These are phyloP conservation scores for Lanmaoa pseudosensibilis DNA, from an alignment of 768 basidiomycete species.

Conservation along the genomic window DNA sequence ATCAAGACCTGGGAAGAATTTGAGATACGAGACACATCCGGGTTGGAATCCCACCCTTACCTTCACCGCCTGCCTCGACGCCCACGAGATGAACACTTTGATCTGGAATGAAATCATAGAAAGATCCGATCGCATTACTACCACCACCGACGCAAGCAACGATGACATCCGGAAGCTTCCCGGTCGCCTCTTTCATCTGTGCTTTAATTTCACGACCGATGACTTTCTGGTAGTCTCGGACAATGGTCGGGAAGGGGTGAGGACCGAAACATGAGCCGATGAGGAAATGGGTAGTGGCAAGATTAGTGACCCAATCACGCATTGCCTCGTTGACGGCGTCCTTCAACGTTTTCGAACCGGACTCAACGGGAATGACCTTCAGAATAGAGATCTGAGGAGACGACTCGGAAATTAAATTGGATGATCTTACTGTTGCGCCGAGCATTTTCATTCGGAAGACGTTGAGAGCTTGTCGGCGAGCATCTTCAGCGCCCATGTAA, in stretches of 20 bases:
- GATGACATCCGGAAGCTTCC: not conserved
- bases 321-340: slow-evolving; percentile 3
- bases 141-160: not conserved
- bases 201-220: not conserved
- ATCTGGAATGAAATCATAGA: not conserved
- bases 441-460: not conserved
- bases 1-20: not conserved
- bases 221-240: slow-evolving; percentile 3
- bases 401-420: no score
- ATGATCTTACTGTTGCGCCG: not conserved
- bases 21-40: not conserved
- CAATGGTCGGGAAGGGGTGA: slow-evolving; percentile 3
- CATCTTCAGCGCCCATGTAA: not conserved
- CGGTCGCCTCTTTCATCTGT: not conserved
- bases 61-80: not conserved
- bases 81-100: not conserved
- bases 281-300: slow-evolving; percentile 1
- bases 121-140: not conserved
- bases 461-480: not conserved
- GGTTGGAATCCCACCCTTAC: not conserved
- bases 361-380: not conserved
- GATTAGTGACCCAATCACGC: slow-evolving; percentile 2
- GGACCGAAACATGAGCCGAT: slow-evolving; percentile 2
- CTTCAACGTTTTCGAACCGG: not conserved
- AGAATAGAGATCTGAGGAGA: not conserved